Evolutionary conservation across 345 rosid species (phyloP), one percentile per base, ranked within the genome.

Genomic region (Viola odorata): DNA sequence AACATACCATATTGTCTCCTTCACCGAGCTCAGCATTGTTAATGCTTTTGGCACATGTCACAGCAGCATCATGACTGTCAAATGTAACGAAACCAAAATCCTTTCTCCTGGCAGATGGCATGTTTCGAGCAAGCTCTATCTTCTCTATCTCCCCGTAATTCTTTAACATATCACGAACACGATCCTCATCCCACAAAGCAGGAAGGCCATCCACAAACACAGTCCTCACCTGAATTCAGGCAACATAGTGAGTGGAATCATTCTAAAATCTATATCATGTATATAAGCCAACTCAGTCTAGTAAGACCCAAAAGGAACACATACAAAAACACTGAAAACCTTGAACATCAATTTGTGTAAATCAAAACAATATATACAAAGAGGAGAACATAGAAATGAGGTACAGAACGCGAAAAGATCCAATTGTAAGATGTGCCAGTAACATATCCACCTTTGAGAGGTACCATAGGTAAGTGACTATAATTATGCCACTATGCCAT

Each of bases 21-120:
- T 76, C 92, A 39, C 95, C 99, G 75, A 94, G 64, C 58, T 88
- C 99, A 1, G 88, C 77, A 73, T 94, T 94, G 78, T 88, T 94
- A 72, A 94, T 88, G 70, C 87, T 71, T 81, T 94, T 94, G 38
- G 95, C 91, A 82, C 97, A 94, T 13, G 66, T 73, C 64, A 94
- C 92, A 12, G 99, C 97, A 69, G 97, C 87, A 57, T 86, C 99
- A 58, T 90, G 97, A 70, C 83, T 75, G 68, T 88, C 96, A 62
- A 94, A 94, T 40, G 97, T 87, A 65, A 94, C 92, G 80, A 94
- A 94, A 62, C 99, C 99, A 67, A 88, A 94, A 80, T 94, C 97
- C 78, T 83, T 91, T 74, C 99, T 83, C 83, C 81, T 85, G 17
- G 97, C 99, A 71, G 95, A 86, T 65, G 97, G 97, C 99, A 94